Percentiles rank a stretch among this genome's conserved stretches.
Conservation (phyloP, 2,329 filamentous ascomycete species). For the Pseudopithomyces chartarum region DNA sequence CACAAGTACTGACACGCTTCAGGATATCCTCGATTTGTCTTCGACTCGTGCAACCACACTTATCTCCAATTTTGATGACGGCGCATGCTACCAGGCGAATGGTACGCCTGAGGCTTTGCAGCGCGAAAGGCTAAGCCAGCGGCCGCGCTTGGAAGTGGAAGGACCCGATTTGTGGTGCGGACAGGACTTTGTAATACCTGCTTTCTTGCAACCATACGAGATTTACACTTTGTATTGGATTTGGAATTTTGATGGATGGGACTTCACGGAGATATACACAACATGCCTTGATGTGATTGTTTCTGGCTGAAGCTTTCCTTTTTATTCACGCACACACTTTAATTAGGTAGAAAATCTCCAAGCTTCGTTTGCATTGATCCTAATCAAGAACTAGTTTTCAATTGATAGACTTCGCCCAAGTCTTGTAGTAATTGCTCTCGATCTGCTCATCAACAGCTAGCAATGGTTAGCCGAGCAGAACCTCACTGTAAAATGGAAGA, state of each 20-base stretch:
- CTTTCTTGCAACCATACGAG: background rate
- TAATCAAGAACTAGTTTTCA: background rate
- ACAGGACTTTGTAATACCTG: background rate
- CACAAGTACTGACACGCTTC: constrained; percentile 8
- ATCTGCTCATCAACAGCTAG: background rate
- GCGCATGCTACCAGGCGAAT: constrained; percentile 11
- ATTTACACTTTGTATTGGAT: constrained; percentile 15
- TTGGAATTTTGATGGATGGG: constrained; percentile 9
- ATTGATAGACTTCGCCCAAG: background rate
- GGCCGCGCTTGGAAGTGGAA: constrained; percentile 5
- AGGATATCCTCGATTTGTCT: background rate
- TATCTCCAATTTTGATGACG: constrained; percentile 10
- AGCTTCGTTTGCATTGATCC: background rate
- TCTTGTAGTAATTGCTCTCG: background rate
- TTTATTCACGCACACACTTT: background rate
- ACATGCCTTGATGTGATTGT: constrained; percentile 9
- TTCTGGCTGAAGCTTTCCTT: background rate
- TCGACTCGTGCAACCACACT: background rate
- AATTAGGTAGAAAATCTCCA: background rate
- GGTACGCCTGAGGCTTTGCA: constrained; percentile 2
- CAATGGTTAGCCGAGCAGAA: background rate
- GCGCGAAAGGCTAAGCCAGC: background rate
- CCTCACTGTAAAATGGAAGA: background rate
- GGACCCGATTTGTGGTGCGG: constrained; percentile 8
- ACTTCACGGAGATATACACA: constrained; percentile 6